Base-by-base conservation (phyloP, 495 filamentous ascomycete species). In the Aspergillus biplanus region DNA sequence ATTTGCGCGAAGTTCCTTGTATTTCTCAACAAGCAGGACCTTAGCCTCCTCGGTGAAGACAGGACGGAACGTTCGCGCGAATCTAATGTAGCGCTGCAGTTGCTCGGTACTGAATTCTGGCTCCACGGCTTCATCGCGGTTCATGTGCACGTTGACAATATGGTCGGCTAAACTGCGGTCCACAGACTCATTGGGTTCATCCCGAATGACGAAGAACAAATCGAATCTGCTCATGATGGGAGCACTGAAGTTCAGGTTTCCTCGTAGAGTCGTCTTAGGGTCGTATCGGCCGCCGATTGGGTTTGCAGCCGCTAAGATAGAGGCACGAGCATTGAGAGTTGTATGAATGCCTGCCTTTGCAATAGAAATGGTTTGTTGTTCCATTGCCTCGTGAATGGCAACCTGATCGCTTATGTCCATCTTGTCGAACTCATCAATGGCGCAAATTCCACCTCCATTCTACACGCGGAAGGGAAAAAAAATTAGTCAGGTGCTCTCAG, bases 181-280 rank as follows among this genome's bases (percentile, higher is more conserved):
- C 27, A 96, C 86, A 16, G 80, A 74, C 76, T 98, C 95, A 70
- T 97, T 95, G 72, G 94, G 97, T 68, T 99, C 95, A 71, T 99
- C 95, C 3, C 97, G 88, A 52, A 99, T 90, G 64, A 99, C 93
- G 72, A 99, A 99, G 83, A 99, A 99, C 16, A 99, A 82, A 78
- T 99, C 95, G 79, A 99, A 99, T 78, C 95, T 89, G 52, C 90
- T 93, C 95, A 99, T 98, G 76, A 99, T 99, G 59, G 95, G 95
- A 16, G 95, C 96, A 35, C 87, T 91, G 89, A 99, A 97, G 79
- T 99, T 98, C 74, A 99, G 90, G 74, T 99, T 99, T 57, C 92
- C 88, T 27, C 95, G 86, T 6, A 99, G 82, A 0, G 95, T 97
- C 5, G 89, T 88, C 76, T 97, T 98, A 59, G 94, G 91, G 79